Evolutionary conservation across 306 rosid species (phyloP).

Genomic region (Amphicarpaea edgeworthii): DNA sequence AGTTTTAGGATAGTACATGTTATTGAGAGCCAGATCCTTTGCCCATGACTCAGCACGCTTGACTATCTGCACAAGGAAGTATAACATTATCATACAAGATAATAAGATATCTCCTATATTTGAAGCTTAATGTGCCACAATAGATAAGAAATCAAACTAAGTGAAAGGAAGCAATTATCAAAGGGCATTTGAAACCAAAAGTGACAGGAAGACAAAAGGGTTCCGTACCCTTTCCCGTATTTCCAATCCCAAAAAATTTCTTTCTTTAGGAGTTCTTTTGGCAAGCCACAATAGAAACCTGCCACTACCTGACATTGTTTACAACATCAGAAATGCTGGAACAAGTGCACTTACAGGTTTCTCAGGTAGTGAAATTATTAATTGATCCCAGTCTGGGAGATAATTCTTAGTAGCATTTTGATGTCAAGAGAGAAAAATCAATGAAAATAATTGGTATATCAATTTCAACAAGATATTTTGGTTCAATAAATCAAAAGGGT

Average conservation of each 20-base stretch:
- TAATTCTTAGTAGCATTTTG: constrained; percentile 3
- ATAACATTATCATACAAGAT: constrained; percentile 16
- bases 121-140: constrained; percentile 30
- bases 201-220: neutral
- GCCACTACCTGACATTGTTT: constrained; percentile 78
- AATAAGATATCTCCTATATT: constrained; percentile 7
- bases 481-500: constrained; percentile 17
- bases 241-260: constrained; percentile 89
- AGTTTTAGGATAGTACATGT: constrained; percentile 65
- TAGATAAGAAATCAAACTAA: constrained; percentile 39
- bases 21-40: constrained; percentile 77
- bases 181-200: constrained; percentile 41
- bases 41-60: constrained; percentile 85
- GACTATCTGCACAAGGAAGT: constrained; percentile 70
- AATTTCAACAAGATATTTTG: constrained; percentile 7
- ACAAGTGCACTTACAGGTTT: neutral
- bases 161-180: constrained; percentile 33
- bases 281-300: constrained; percentile 91
- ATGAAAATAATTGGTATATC: neutral
- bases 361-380: constrained; percentile 26
- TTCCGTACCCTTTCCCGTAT: constrained; percentile 76
- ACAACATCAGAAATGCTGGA: constrained; percentile 35
- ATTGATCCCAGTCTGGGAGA: neutral
- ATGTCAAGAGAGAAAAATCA: neutral
- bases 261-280: constrained; percentile 63